phyloP scores from a whole-genome alignment of 805 yeast species.

The Myxozyma kluyveri region DNA sequence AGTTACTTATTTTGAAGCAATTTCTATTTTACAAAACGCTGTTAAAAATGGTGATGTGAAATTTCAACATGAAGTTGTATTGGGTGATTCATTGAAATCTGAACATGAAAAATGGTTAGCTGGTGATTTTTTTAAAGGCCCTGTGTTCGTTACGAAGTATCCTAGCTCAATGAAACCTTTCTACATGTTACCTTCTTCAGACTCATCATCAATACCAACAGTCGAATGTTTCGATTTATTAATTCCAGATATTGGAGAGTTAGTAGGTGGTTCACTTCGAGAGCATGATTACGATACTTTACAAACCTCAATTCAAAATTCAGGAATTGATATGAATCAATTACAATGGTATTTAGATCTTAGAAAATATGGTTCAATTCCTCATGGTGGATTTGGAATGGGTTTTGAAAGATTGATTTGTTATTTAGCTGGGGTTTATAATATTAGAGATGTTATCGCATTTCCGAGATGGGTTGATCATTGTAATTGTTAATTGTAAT shows the following conservation, averaged over 20 bases:
- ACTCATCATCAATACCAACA: slow-evolving; percentile 42
- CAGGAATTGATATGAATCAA: slow-evolving; percentile 54
- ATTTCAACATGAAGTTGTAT: slow-evolving; percentile 49
- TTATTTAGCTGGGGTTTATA: slow-evolving; percentile 69
- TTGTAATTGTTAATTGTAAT: too few relatives aligned
- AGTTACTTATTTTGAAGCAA: slow-evolving; percentile 74
- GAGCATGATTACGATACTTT: slow-evolving; percentile 61
- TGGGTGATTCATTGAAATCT: slow-evolving; percentile 74
- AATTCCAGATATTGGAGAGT: slow-evolving; percentile 88
- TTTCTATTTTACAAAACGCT: slow-evolving; percentile 48
- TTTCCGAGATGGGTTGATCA: slow-evolving; percentile 72
- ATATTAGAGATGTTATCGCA: slow-evolving; percentile 81
- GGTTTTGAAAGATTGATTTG: slow-evolving; percentile 86
- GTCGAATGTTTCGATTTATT: slow-evolving; percentile 89
- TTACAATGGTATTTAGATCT: slow-evolving; percentile 79
- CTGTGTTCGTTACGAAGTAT: slow-evolving; percentile 87
- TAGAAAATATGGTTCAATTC: slow-evolving; percentile 74
- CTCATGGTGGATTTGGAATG: slow-evolving; percentile 97
- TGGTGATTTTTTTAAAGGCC: slow-evolving; percentile 58
- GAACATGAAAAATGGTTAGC: slow-evolving; percentile 94
- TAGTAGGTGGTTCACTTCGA: slow-evolving; percentile 92
- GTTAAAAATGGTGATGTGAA: slow-evolving; percentile 36
- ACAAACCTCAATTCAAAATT: slow-evolving; percentile 47
- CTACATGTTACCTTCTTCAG: slow-evolving; percentile 68
- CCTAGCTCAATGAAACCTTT: slow-evolving; percentile 81